Base-by-base conservation (phyloP, 106 monocot genomes). In the Apostasia ramifera region DNA sequence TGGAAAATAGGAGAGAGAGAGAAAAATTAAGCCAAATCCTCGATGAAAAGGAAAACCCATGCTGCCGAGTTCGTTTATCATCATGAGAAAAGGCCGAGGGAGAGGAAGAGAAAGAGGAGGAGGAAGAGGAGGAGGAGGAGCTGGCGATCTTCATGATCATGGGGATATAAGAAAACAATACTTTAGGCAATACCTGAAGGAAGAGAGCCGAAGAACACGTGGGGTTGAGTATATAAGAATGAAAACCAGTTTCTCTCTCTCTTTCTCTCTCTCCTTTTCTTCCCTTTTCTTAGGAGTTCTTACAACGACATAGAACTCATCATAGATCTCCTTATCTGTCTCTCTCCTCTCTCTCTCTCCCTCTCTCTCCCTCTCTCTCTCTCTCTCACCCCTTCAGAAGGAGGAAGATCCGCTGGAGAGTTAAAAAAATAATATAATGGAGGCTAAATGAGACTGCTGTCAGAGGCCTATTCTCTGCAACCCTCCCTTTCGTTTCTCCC, bases 181-280 rank as follows among this genome's bases (percentile, higher is more conserved):
- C 69, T 50, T 68, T 77, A n/a, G 6, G 47, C 50, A 65, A 44
- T 80, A 80, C 84, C 84, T 84, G 76, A 77, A 53, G 57, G 74
- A 70, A 56, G 57, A 8, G 40, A 77, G 73, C 44, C 61, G 66
- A 70, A 40, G 59, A 81, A 62, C 78, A 78, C 85, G 78, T 78
- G 77, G 68, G 74, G 40, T 54, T 6, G 26, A 39, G 45, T 82
- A 70, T 70, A 44, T 70, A 70, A 61, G 73, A 59, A 73, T 70
- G 76, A 62, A 71, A 71, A 61, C 53, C 54, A 51, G 56, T 9
- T 57, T 69, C 69, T 40, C 68, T 26, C 69, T 15, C 15, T 57
- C 67, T 59, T 13, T 66, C 53, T 78, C 73, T 78, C 55, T 66
- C 53, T 66, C 60, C 43, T 53, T 64, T 60, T 74, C 70, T 47